Evolutionary conservation across 208 protist species (phyloP), one percentile per base, ranked within the genome.

Genomic region (Crithidia sp.): DNA sequence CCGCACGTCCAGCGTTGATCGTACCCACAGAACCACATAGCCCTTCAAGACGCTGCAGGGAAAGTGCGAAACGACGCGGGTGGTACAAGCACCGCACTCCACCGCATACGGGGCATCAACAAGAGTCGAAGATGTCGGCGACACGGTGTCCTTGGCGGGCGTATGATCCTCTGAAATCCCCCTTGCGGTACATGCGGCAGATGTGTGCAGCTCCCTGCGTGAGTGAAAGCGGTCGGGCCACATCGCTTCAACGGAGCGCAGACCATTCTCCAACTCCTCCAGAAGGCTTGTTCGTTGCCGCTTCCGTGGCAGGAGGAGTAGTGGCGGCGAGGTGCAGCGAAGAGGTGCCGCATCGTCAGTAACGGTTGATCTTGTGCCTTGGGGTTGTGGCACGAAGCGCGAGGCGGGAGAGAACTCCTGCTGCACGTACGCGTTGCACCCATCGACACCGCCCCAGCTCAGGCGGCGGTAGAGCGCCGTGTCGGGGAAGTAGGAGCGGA

Each of bases 21-120:
- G 74, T 0, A 80, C 90, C 90, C 86, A 95, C 71, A 92, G 10
- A 43, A 88, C 79, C 36, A 80, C 74, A 36, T 92, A 87, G 5
- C 70, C 81, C 3, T 55, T 64, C 3, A 95, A 60, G 9, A 90
- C 83, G 16, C 50, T 2, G 36, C 84, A 87, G 2, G 66, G 65
- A n/a, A 73, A 64, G 40, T 56, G 64, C 14, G 80, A 86, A 10
- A 85, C 14, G 13, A 93, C 67, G 3, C 57, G 40, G 10, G 83
- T 86, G 2, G 50, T 71, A 69, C 85, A 91, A 41, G 28, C 7
- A 13, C 44, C 45, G 45, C 71, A 83, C 12, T n/a, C 19, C 12
- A 83, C 79, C 2, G 45, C 19, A 28, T 67, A 84, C 0, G 55
- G 67, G 0, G 63, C 71, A 28, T 39, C 2, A 2, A 39, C 37